Base-by-base conservation (phyloP, 805 yeast species). In the Schizosaccharomyces japonicus region DNA sequence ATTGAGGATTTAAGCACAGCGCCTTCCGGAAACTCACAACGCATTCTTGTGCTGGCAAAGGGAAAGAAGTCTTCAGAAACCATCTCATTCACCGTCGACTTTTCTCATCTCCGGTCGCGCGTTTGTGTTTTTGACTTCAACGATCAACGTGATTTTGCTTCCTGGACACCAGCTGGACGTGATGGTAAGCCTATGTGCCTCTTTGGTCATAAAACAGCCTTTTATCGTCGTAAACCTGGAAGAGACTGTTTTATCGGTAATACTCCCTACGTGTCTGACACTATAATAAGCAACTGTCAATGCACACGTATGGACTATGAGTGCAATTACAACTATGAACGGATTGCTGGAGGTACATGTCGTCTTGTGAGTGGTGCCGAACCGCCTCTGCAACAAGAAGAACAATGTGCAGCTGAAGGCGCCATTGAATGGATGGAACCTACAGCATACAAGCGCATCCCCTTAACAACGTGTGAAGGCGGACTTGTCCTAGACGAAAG, bases 241-340 rank as follows among this genome's bases (percentile, higher is more conserved):
- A 69, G 67, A 44, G 72, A 76, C 52, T 87, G 94, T 62, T 80
- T 75, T 56, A 57, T 65, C 34, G 72, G 67, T 49, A 72, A 72
- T 48, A 73, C 76, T 2, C 74, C 78, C 44, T 65, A 80, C 39
- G 58, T 64, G 26, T 84, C 80, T 1, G 71, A 67, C 56, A 69
- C 68, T 52, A 65, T 70, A 10, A 58, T 70, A 8, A 66, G 73
- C 50, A 76, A 80, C 59, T 90, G 98, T 64, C 58, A 78, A 1
- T 90, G 98, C 64, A 69, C 90, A 0, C 71, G 94, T 60, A 70
- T 71, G 47, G 98, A 87, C 57, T 90, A 66, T 57, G 98, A 90
- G 61, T 90, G 98, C 69, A 98, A 90, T 60, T 82, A 76, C 65
- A 85, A 85, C 62, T 85, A 68, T 60, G 71, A 62, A 49, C 69